A percentile compares a stretch with the other conserved stretches of the same genome.
phyloP scores from a whole-genome alignment of 768 basidiomycete genomes.

The Pisolithus microcarpus region DNA sequence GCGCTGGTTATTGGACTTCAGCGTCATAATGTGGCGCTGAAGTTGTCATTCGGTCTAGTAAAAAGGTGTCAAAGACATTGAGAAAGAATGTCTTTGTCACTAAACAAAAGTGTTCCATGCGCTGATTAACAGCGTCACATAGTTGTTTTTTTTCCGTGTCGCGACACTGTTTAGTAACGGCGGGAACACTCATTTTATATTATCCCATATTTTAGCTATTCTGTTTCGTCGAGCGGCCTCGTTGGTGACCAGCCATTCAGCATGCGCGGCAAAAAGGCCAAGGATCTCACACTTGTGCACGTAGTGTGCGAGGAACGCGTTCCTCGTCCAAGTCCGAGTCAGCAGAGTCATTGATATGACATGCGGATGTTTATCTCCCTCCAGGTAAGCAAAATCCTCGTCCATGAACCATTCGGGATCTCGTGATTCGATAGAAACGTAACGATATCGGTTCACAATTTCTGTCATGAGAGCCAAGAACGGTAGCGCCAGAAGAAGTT shows the following conservation, averaged over 20 bases:
- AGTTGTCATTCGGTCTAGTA: too few species aligned
- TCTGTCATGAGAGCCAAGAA: constrained; percentile 40
- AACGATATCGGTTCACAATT: constrained; percentile 30
- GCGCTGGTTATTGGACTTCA: too few species aligned
- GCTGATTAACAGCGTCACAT: too few species aligned
- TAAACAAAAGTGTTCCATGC: too few species aligned
- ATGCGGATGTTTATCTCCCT: constrained; percentile 26
- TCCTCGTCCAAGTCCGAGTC: constrained; percentile 26
- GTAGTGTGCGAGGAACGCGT: constrained; percentile 25
- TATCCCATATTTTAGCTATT: constrained; percentile 38
- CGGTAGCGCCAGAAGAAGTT: constrained; percentile 49
- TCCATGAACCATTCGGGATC: neutral
- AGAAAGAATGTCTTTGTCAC: too few species aligned
- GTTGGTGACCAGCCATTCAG: constrained; percentile 52
- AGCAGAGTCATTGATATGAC: constrained; percentile 17
- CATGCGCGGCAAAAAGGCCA: constrained; percentile 46
- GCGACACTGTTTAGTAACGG: too few species aligned
- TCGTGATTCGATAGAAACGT: constrained; percentile 25
- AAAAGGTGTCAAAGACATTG: too few species aligned
- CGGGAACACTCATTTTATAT: too few species aligned
- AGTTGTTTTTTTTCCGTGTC: too few species aligned
- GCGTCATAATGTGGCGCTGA: too few species aligned
- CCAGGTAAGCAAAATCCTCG: neutral
- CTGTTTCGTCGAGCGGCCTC: constrained; percentile 26
- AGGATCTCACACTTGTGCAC: constrained; percentile 48